Conservation (phyloP, 2,329 filamentous ascomycete genomes). For the Mycocentrospora acerina region DNA sequence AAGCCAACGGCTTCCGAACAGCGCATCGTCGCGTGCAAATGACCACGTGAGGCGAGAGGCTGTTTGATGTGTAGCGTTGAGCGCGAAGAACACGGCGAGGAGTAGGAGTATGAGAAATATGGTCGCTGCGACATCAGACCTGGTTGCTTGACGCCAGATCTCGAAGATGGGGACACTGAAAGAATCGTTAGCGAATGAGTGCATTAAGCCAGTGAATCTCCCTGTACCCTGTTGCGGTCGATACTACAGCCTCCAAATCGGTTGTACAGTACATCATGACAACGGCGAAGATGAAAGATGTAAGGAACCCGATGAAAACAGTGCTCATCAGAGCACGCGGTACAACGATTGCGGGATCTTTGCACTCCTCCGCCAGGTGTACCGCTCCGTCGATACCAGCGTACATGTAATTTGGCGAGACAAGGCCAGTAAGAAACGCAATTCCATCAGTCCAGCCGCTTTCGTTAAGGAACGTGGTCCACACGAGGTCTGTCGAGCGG, state of each 20-base stretch:
- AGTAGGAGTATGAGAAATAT: conserved; percentile 11
- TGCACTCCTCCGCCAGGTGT: conserved; percentile 29
- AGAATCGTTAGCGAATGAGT: conserved; percentile 1
- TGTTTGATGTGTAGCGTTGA: conserved; percentile 16
- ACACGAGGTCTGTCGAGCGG: conserved; percentile 39
- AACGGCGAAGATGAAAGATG: conserved; percentile 14
- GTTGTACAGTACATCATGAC: conserved; percentile 17
- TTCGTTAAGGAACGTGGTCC: conserved; percentile 48
- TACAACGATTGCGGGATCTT: conserved; percentile 24
- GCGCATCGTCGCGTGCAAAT: conserved; percentile 16
- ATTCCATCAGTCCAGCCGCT: conserved; percentile 49
- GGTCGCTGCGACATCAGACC: conserved; percentile 14
- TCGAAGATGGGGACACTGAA: conserved; percentile 15
- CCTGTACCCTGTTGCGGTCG: conserved; percentile 16
- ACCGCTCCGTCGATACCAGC: conserved; percentile 33
- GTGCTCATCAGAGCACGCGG: conserved; percentile 41
- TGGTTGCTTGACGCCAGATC: conserved; percentile 19
- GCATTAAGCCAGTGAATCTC: no score
- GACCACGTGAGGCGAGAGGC: conserved; percentile 20
- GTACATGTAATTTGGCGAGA: conserved; percentile 18
- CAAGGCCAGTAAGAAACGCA: conserved; percentile 42
- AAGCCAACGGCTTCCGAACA: conserved; percentile 16
- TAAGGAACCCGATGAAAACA: conserved; percentile 35
- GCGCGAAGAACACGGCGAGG: conserved; percentile 11
- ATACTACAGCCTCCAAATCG: conserved; percentile 11